Evolutionary conservation across 139 green algal species (phyloP).

Genomic region (Dunaliella sp.): DNA sequence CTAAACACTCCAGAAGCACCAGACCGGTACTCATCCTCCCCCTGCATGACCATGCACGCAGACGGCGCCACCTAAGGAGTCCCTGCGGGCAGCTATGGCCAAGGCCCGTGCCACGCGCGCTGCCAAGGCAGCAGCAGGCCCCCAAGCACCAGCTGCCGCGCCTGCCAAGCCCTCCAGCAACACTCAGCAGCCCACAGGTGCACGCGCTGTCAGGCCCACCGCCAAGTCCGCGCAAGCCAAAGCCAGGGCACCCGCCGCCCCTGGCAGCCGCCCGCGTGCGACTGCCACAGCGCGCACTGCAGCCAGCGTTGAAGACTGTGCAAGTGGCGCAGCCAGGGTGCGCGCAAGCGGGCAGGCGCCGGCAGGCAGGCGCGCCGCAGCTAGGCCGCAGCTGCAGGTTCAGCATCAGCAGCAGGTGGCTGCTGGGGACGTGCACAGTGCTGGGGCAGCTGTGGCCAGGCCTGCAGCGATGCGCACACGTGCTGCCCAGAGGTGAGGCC

Average conservation of each 20-base stretch:
- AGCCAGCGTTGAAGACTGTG: too few relatives aligned
- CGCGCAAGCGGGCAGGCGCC: not conserved
- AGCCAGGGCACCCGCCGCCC: not conserved
- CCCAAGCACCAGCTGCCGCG: not conserved
- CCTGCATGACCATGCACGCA: too few relatives aligned
- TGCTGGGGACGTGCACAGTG: not conserved
- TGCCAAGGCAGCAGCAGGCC: not conserved
- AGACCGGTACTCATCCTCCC: too few relatives aligned
- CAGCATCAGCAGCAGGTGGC: not conserved
- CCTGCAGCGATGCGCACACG: not conserved
- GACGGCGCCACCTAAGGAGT: not conserved
- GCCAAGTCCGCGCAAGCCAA: not conserved
- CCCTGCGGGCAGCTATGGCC: conserved; percentile 10
- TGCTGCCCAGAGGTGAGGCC: not conserved
- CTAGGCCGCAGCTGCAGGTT: not conserved
- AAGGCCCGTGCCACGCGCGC: conserved; percentile 6
- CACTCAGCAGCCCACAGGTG: not conserved
- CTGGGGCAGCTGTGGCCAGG: not conserved
- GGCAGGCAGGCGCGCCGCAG: not conserved
- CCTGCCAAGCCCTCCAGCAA: not conserved
- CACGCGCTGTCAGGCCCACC: not conserved
- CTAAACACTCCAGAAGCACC: too few relatives aligned
- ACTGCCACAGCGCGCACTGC: not conserved
- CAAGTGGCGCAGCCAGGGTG: too few relatives aligned
- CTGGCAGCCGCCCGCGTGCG: not conserved